These are phyloP conservation scores for Paulownia fortunei DNA, from an alignment of 257 asterid genomes.

Conservation along the genomic window DNA sequence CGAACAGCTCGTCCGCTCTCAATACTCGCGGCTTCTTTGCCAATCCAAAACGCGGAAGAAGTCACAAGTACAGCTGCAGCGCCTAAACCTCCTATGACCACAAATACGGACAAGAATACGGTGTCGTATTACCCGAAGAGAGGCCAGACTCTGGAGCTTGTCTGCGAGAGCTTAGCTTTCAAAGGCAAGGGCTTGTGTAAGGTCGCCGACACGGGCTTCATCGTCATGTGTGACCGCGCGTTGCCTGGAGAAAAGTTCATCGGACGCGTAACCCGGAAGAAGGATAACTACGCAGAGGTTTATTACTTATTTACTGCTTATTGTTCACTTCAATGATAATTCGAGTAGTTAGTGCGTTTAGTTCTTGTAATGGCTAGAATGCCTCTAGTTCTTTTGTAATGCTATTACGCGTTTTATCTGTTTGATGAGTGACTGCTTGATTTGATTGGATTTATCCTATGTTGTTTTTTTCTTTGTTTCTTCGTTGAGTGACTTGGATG, in stretches of 20 bases:
- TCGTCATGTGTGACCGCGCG: constrained; percentile 91
- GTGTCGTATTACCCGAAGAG: constrained; percentile 71
- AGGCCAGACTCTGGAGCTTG: constrained; percentile 87
- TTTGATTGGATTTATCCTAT: constrained; percentile 1
- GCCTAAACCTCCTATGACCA: constrained; percentile 30
- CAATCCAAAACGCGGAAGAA: constrained; percentile 50
- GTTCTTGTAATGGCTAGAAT: background rate
- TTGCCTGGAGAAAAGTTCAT: constrained; percentile 91
- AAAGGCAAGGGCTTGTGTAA: constrained; percentile 93
- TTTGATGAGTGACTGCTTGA: constrained; percentile 10
- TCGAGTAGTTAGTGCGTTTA: background rate
- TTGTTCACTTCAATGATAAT: background rate
- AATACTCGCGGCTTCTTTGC: constrained; percentile 50
- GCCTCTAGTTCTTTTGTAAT: background rate
- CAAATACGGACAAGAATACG: constrained; percentile 10
- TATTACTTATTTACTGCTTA: background rate
- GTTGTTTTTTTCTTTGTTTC: background rate
- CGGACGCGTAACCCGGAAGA: constrained; percentile 84
- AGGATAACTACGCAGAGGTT: constrained; percentile 87
- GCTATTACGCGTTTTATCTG: background rate
- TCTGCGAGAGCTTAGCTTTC: constrained; percentile 84
- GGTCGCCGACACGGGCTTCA: constrained; percentile 77
- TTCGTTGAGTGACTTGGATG: background rate
- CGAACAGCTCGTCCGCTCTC: constrained; percentile 40
- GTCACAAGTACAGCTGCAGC: constrained; percentile 26